phyloP scores from a whole-genome alignment of 2,329 filamentous ascomycete species.

The Colletotrichum tanaceti region DNA sequence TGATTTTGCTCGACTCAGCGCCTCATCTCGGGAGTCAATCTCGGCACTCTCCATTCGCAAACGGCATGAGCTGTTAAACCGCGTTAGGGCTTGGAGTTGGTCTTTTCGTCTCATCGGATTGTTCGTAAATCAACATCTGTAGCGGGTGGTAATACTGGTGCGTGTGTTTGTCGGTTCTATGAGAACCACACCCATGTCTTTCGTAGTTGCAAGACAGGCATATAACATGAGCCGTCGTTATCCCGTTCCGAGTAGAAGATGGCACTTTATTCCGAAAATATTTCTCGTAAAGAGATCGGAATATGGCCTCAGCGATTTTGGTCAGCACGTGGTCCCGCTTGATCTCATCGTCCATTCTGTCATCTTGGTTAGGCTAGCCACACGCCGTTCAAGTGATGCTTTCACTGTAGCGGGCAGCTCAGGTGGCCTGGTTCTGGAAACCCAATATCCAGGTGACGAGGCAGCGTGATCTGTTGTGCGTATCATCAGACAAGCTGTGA shows the following conservation, averaged over 20 bases:
- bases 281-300: neutral
- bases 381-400: too few species aligned
- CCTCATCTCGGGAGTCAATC: slow-evolving; percentile 19
- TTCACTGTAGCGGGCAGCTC: too few species aligned
- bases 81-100: neutral
- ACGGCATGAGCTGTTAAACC: neutral
- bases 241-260: neutral
- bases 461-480: neutral
- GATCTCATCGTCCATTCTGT: neutral
- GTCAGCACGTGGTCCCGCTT: neutral
- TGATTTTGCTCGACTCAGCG: neutral
- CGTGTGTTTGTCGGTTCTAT: slow-evolving; percentile 9
- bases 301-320: too few species aligned
- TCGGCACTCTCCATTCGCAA: slow-evolving; percentile 30
- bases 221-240: neutral
- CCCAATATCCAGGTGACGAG: too few species aligned
- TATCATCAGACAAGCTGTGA: neutral
- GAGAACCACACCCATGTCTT: neutral
- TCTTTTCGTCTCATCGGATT: neutral
- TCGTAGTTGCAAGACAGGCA: neutral
- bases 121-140: neutral
- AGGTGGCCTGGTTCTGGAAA: neutral
- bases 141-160: neutral
- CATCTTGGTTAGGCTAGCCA: too few species aligned
- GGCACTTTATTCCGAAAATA: too few species aligned